phyloP scores from a whole-genome alignment of 2,329 filamentous ascomycete genomes.

The Elsinoe ampelina region DNA sequence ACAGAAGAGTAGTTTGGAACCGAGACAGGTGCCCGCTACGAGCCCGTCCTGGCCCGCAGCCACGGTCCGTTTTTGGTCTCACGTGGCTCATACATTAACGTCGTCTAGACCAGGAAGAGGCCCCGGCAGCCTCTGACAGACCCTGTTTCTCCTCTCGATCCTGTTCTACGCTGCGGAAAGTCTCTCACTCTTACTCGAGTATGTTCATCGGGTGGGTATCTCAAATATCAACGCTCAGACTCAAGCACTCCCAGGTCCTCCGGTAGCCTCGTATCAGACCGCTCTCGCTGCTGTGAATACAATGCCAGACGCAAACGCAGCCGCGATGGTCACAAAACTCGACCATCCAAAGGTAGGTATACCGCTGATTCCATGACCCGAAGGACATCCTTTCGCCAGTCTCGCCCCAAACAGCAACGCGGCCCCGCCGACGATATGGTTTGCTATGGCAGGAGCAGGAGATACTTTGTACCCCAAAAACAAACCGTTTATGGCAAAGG shows the following conservation, averaged over 20 bases:
- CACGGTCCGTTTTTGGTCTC: constrained; percentile 2
- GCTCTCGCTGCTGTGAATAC: not conserved
- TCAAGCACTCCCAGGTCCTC: not conserved
- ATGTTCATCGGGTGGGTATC: not conserved
- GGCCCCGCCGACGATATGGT: constrained; percentile 42
- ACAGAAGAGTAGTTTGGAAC: not conserved
- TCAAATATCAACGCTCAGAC: not conserved
- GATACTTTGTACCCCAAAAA: constrained; percentile 13
- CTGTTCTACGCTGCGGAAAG: not conserved
- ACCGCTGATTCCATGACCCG: constrained; percentile 60
- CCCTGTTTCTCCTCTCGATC: not conserved
- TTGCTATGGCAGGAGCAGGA: constrained; percentile 7
- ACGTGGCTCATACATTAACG: constrained; percentile 10
- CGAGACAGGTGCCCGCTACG: not conserved
- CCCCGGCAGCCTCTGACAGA: not conserved
- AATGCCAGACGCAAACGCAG: constrained; percentile 47
- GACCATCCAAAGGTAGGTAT: constrained; percentile 53
- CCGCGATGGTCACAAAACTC: constrained; percentile 52
- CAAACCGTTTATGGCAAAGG: constrained; percentile 28
- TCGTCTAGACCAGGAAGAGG: constrained; percentile 7
- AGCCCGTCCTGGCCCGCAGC: not conserved
- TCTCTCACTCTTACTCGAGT: no score
- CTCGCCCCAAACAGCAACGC: constrained; percentile 52
- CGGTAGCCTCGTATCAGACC: not conserved
- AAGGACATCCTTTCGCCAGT: constrained; percentile 57